Base-by-base conservation (phyloP, 352 stramenopile species). In the Pythium rhizo-oryzae region DNA sequence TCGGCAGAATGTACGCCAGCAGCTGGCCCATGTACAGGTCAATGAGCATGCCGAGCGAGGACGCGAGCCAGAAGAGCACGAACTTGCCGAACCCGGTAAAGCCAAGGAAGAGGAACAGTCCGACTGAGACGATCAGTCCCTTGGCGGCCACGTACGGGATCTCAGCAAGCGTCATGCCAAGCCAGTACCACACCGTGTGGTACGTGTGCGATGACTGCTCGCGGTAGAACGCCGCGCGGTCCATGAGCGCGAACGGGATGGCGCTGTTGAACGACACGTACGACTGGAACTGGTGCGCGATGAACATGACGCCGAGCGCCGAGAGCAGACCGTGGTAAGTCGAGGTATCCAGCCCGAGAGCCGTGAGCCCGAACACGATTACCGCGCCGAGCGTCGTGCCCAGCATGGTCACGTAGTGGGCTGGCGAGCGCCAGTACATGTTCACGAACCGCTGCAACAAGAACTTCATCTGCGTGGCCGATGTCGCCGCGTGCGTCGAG, bases 181-280 rank as follows among this genome's bases (percentile, higher is more conserved):
- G 24, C 33, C 71, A 74, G 59, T 97, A 88, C 41, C 82, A 76
- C 19, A 70, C 65, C 37, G 81, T 54, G 44, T 81, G 52, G 55
- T 98, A 98, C 80, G 90, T 97, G 43, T 82, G 62, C 4, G 82
- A 77, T 15, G 84, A 78, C 54, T 90, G 85, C 67, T 97, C 89
- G 3, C 86, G 69, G 78, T 97, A 97, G 57, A 91, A 98, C 60
- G 89, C 83, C 39, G 84, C 85, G 25, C 91, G 78, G 61, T 97
- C 84, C 30, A 79, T 71, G 65, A 80, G 65, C 43, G 91, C 81
- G 2, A 94, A 70, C 19, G 86, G 77, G 16, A 96, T 53, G 2
- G 85, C 79, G 1, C 71, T 84, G 25, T 91, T 74, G 39, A 96
- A 81, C 37, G 76, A 77, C 16, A 91, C 81, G 47, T n/a, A 56